Percentiles rank a stretch among this genome's conserved stretches.
These are phyloP conservation scores for Calonectria crousiana DNA, from an alignment of 2,329 filamentous ascomycete species.

Conservation along the genomic window DNA sequence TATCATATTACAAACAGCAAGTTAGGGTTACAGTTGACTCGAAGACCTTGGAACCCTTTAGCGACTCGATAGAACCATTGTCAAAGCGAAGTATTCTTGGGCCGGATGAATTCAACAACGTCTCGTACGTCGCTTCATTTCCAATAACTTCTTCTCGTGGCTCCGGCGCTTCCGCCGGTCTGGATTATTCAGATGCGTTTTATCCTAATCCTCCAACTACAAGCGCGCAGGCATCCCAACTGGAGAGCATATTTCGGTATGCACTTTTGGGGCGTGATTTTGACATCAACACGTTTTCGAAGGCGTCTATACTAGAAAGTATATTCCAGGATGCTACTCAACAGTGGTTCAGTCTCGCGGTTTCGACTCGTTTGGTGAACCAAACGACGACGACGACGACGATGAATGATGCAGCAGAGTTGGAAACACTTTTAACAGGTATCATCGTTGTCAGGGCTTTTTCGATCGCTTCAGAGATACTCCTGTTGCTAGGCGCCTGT, in stretches of 20 bases:
- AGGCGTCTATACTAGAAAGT: not conserved
- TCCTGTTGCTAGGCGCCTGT: not conserved
- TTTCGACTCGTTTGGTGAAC: not conserved
- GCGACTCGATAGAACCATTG: not conserved
- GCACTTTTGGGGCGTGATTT: not conserved
- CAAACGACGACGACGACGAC: not conserved
- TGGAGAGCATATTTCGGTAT: not conserved
- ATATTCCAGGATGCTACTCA: not conserved
- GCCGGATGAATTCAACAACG: not conserved
- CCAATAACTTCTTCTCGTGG: not conserved
- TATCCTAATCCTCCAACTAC: not conserved
- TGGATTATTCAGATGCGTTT: not conserved
- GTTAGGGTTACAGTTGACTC: conserved; percentile 3
- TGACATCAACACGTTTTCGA: not conserved
- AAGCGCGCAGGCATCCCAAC: not conserved
- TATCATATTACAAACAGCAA: conserved; percentile 2
- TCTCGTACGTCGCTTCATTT: not conserved
- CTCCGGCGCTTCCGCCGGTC: no score
- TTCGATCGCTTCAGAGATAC: not conserved
- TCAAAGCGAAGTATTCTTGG: not conserved
- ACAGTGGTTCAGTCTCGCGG: not conserved
- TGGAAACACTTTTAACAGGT: not conserved
- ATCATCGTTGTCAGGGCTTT: conserved; percentile 4
- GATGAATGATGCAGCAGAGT: not conserved
- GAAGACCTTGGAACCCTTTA: not conserved